phyloP scores from a whole-genome alignment of 2,329 filamentous ascomycete genomes.

The Leptographium lundbergii region DNA sequence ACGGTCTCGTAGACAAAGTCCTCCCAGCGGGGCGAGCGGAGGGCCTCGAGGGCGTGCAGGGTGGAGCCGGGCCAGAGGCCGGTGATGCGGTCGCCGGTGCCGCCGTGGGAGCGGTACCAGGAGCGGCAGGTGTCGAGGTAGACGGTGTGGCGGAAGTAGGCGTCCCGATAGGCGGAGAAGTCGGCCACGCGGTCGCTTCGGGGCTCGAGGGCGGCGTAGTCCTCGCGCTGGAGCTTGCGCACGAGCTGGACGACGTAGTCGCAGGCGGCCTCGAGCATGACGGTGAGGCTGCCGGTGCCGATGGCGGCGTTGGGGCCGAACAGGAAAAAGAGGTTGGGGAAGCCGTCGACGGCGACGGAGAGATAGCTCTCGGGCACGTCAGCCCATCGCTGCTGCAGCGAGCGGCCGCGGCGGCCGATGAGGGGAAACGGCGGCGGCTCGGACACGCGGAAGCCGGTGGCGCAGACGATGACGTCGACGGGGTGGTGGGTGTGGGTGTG shows the following conservation, averaged over 20 bases:
- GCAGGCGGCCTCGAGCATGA: conserved; percentile 33
- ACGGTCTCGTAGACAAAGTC: conserved; percentile 12
- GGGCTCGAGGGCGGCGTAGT: conserved; percentile 31
- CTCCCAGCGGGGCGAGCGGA: conserved; percentile 10
- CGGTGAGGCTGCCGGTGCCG: conserved; percentile 32
- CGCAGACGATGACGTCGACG: conserved; percentile 21
- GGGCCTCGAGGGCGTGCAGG: conserved; percentile 6
- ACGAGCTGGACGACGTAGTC: conserved; percentile 34
- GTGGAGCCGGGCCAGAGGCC: conserved; percentile 10
- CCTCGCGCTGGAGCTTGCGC: conserved; percentile 33
- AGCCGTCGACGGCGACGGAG: conserved; percentile 13
- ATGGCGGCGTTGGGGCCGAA: conserved; percentile 35
- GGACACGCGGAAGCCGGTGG: conserved; percentile 16
- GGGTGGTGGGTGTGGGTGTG: conserved; percentile 5
- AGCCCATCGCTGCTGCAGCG: conserved; percentile 26
- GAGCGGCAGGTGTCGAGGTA: conserved; percentile 35
- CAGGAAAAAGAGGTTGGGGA: conserved; percentile 15
- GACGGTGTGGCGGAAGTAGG: conserved; percentile 29
- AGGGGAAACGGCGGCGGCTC: conserved; percentile 11
- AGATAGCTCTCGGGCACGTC: conserved; percentile 29
- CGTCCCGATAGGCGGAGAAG: conserved; percentile 31
- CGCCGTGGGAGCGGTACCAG: conserved; percentile 38
- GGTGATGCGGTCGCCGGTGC: conserved; percentile 18
- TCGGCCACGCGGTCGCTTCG: conserved; percentile 30
- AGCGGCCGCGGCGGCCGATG: conserved; percentile 7